Evolutionary conservation across 495 filamentous ascomycete genomes (phyloP), one percentile per base, ranked within the genome.

Genomic region (Margaritispora aquatica): DNA sequence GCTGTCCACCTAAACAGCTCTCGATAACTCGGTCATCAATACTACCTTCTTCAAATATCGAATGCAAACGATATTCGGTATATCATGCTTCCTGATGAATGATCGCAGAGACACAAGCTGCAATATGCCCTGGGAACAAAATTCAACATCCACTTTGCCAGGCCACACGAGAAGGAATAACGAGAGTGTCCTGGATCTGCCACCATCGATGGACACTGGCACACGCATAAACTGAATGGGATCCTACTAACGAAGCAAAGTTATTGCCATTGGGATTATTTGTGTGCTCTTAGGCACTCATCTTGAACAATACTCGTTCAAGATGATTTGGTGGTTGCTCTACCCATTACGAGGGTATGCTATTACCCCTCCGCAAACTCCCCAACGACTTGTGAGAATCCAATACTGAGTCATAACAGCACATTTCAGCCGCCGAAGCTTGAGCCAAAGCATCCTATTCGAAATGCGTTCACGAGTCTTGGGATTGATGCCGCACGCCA

Each of bases 361-460:
- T 83, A 67, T 75, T 58, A 20, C 46, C 9, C 49, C 24, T 17
- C 22, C 2, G 46, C 34, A 1, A 44, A n/a, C 3, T 44, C 3
- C 3, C 17, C n/a, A n/a, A n/a, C n/a, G n/a, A n/a, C n/a, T n/a
- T n/a, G n/a, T n/a, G 38, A 8, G 17, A 26, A 20, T 27, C 7
- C 24, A 36, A 51, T 24, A 9, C 1, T 23, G 24, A 22, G 21
- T 31, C 15, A 22, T 26, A 11, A n/a, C 63, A 82, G 80, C 71
- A 86, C 84, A 56, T 82, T 83, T 61, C 80, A 86, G 68, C 77
- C 81, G 58, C 86, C 85, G 20, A 73, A 75, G 55, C 77, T 89
- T 54, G 71, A 73, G 44, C 71, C 77, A n/a, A 73, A 70, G 38
- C 84, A 88, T 68, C 81, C 84, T 26, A 68, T 89, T 27, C 82